These are phyloP conservation scores for Intubia oerlemansii DNA, from an alignment of 2,329 filamentous ascomycete species.

Conservation along the genomic window DNA sequence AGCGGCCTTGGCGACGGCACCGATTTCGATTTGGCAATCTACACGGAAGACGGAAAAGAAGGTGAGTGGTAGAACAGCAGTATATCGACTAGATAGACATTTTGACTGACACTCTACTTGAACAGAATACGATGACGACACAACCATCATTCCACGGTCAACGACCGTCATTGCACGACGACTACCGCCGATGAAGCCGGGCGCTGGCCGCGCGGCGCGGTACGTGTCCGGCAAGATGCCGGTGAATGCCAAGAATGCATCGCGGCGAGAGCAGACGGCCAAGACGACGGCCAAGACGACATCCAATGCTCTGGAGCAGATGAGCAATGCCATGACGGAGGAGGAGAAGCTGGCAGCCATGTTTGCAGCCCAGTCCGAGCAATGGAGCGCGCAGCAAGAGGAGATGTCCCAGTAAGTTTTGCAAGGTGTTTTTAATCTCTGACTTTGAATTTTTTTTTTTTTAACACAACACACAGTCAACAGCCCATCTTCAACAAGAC, in stretches of 20 bases:
- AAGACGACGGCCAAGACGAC: conserved; percentile 37
- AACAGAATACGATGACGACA: conserved; percentile 94
- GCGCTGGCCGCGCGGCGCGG: conserved; percentile 74
- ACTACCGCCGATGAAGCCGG: conserved; percentile 62
- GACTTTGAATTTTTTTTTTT: background rate
- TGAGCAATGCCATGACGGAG: conserved; percentile 68
- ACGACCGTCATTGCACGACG: conserved; percentile 82
- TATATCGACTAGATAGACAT: background rate
- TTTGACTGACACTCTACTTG: background rate
- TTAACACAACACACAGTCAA: conserved; percentile 26
- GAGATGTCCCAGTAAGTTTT: conserved; percentile 57
- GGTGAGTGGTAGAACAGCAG: conserved; percentile 30
- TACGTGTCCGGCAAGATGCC: conserved; percentile 97
- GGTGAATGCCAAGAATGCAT: conserved; percentile 60
- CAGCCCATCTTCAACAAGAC: conserved; percentile 40
- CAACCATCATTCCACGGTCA: conserved; percentile 86
- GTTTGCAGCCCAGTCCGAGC: conserved; percentile 71
- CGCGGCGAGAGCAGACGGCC: conserved; percentile 39
- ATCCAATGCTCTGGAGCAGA: conserved; percentile 36
- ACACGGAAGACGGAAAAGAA: conserved; percentile 78
- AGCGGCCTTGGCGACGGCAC: conserved; percentile 86
- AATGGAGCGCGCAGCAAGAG: conserved; percentile 86
- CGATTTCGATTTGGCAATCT: conserved; percentile 90
- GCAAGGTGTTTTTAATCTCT: background rate
- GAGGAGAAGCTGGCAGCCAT: conserved; percentile 88